phyloP scores from a whole-genome alignment of 2,329 filamentous ascomycete genomes.

The Phialophora chinensis region DNA sequence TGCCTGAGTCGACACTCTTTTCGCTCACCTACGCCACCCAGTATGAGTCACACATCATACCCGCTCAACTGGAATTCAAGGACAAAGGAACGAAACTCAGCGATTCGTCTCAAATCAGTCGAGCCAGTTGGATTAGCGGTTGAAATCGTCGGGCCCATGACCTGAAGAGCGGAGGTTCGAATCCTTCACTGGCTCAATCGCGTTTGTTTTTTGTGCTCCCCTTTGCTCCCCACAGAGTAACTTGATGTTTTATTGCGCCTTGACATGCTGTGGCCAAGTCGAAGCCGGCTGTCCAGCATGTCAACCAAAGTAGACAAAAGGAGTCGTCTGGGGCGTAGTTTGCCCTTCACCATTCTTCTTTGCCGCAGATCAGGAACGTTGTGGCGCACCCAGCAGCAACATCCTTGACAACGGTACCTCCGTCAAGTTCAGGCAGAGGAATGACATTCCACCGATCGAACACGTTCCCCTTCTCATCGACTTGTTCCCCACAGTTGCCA shows the following conservation, averaged over 20 bases:
- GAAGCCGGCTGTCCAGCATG: not conserved
- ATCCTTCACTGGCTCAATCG: constrained; percentile 1
- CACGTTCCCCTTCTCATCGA: constrained; percentile 67
- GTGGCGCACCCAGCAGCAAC: constrained; percentile 90
- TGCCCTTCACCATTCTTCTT: constrained; percentile 27
- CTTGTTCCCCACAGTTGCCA: constrained; percentile 83
- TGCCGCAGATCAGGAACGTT: constrained; percentile 67
- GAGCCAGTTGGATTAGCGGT: constrained; percentile 5
- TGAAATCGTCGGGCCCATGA: constrained; percentile 9
- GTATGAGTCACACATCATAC: not conserved
- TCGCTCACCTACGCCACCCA: not conserved
- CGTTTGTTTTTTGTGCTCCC: not conserved
- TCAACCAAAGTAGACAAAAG: not conserved
- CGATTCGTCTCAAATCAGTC: not conserved
- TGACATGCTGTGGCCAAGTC: not conserved
- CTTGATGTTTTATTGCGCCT: not conserved
- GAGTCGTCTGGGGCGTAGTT: constrained; percentile 5
- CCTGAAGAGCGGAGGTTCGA: constrained; percentile 9
- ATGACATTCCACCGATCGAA: constrained; percentile 69
- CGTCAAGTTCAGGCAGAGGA: constrained; percentile 47
- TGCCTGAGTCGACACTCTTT: not conserved
- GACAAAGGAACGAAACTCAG: not conserved
- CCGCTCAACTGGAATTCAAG: not conserved
- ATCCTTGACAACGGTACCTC: constrained; percentile 59
- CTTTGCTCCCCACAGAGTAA: not conserved